Conservation (phyloP, 371 early-diverging fungal species). For the Mucor velutinosus region DNA sequence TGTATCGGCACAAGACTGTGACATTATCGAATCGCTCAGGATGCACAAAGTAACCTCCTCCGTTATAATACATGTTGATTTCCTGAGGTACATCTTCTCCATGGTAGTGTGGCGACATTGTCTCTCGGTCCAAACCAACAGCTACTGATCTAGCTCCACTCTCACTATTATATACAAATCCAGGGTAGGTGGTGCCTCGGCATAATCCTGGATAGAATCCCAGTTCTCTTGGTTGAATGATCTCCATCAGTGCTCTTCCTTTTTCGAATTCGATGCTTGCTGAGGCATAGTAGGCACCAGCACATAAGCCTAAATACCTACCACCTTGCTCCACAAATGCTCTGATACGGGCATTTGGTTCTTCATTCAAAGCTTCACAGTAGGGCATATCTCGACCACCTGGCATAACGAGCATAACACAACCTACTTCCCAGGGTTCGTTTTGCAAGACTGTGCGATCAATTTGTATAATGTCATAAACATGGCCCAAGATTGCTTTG, state of each 20-base stretch:
- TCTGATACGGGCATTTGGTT: conserved; percentile 61
- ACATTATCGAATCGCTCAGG: conserved; percentile 47
- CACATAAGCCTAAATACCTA: conserved; percentile 90
- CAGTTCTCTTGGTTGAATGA: conserved; percentile 75
- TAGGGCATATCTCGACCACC: conserved; percentile 91
- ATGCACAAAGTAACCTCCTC: conserved; percentile 78
- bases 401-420: conserved; percentile 84
- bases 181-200: conserved; percentile 74
- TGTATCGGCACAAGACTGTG: conserved; percentile 65
- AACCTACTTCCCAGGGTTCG: conserved; percentile 88
- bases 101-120: neutral
- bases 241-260: conserved; percentile 57
- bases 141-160: conserved; percentile 68
- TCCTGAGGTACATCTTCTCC: conserved; percentile 6
- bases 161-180: conserved; percentile 83
- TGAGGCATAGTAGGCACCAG: conserved; percentile 89
- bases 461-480: conserved; percentile 86
- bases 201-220: conserved; percentile 74
- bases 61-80: conserved; percentile 72
- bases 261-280: conserved; percentile 78
- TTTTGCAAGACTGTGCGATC: conserved; percentile 65
- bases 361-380: conserved; percentile 65
- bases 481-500: conserved; percentile 68
- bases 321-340: conserved; percentile 83
- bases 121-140: conserved; percentile 34